Evolutionary conservation across 208 protist genomes (phyloP).

Genomic region (Trypanosoma congolense): DNA sequence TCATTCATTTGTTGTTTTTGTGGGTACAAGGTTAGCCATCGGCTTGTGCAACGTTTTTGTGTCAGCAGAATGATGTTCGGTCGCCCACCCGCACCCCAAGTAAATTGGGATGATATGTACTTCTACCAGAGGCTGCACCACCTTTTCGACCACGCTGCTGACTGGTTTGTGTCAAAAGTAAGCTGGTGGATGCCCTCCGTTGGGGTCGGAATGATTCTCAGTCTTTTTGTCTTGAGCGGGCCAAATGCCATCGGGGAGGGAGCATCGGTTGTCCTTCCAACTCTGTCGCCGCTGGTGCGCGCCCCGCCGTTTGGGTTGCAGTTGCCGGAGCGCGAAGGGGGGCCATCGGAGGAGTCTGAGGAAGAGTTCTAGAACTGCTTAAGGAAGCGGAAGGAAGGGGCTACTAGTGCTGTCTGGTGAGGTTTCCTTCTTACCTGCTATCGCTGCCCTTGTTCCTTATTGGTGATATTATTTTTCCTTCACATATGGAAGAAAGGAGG

Average conservation of each 20-base stretch:
- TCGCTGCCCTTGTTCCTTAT: no score
- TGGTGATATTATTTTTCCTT: no score
- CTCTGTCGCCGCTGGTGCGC: conserved; percentile 43
- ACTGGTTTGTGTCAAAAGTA: conserved; percentile 72
- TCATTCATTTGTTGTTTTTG: background rate
- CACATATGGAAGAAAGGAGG: no score
- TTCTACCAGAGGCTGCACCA: conserved; percentile 83
- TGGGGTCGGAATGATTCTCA: conserved; percentile 59
- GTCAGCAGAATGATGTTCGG: conserved; percentile 56
- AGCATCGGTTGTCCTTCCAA: conserved; percentile 41
- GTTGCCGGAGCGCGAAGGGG: conserved; percentile 25
- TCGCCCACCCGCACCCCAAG: conserved; percentile 50
- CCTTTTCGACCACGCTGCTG: conserved; percentile 68
- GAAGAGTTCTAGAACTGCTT: conserved; percentile 39
- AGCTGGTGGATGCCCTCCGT: conserved; percentile 86
- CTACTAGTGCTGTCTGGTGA: no score
- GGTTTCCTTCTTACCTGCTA: no score
- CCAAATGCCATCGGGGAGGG: conserved; percentile 47
- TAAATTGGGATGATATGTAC: conserved; percentile 81
- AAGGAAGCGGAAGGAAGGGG: no score
- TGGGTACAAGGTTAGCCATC: background rate
- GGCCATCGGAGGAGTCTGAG: conserved; percentile 39
- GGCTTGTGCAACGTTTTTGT: background rate
- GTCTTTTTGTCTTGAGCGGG: conserved; percentile 68
- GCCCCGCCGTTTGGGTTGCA: conserved; percentile 52